Evolutionary conservation across 225 moss, liverwort and hornwort genomes (phyloP), one percentile per base, ranked within the genome.

Genomic region (Climacium dendroides): DNA sequence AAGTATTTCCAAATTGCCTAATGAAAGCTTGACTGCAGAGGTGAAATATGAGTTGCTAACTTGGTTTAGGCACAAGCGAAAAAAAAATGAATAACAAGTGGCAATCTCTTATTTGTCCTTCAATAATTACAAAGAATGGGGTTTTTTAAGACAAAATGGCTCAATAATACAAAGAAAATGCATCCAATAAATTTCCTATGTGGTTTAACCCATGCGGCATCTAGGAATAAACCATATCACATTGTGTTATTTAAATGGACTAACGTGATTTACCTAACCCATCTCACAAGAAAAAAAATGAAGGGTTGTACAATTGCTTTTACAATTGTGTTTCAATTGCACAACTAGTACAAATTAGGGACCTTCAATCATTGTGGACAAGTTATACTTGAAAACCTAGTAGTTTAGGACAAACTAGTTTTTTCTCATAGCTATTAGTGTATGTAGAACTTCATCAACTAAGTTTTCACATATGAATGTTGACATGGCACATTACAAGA

Each of bases 401-500:
- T 65, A 35, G 6, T 65, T 35, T 11, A 19, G 1, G 19, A 65
- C 19, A 35, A 67, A n/a, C 1, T 22, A 11, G 3, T 20, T 20
- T 11, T 19, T 20, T 65, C 3, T 65, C 6, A 12, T 66, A 4
- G n/a, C n/a, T 1, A 22, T 22, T n/a, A 22, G 4, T 19, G 20
- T 66, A n/a, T 66, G 2, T 12, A 66, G 4, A 66, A 66, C 7
- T 66, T 66, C n/a, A 20, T 35, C 19, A 65, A 65, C 1, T 35
- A 3, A 65, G 10, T 18, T 63, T 63, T 34, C 5, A 34, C 35
- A 64, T 10, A 10, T 5, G 5, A 1, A 9, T 35, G 18, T 65
- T 35, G 35, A 35, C 3, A 1, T 65, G 10, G 65, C 0, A 0
- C 1, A 3, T 35, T 65, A 35, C 6, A 34, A 5, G 3, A 64